phyloP scores from a whole-genome alignment of 177 flowering plant genomes.

The Vitis hybrid region DNA sequence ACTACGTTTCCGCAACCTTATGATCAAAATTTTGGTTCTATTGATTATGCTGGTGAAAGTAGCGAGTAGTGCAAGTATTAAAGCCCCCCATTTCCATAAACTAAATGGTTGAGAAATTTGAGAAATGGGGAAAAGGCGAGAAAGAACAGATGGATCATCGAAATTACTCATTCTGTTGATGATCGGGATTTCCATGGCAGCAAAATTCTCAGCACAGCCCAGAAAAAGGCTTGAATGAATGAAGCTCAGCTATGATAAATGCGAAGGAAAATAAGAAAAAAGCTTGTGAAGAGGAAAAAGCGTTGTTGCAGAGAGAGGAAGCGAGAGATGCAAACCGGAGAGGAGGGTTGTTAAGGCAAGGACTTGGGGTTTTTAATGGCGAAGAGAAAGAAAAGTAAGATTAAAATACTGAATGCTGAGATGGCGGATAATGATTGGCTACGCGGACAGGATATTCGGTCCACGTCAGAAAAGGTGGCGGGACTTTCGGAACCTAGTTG shows the following conservation, averaged over 20 bases:
- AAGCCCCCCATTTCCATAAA: conserved; percentile 74
- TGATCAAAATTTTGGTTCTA: conserved; percentile 31
- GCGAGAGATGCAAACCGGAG: too few species aligned
- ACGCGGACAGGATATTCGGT: neutral
- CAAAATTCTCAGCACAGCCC: neutral
- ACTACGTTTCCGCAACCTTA: conserved; percentile 17
- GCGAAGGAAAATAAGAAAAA: too few species aligned
- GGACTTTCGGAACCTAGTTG: neutral
- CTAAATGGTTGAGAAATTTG: conserved; percentile 20
- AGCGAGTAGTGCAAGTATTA: conserved; percentile 58
- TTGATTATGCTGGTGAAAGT: conserved; percentile 47
- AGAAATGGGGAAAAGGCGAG: conserved; percentile 28
- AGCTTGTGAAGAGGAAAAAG: neutral
- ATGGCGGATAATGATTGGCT: conserved; percentile 18
- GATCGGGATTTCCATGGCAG: conserved; percentile 51
- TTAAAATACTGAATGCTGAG: neutral
- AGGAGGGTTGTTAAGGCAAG: neutral
- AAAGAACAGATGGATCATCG: conserved; percentile 50
- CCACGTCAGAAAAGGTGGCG: conserved; percentile 25
- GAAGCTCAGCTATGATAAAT: too few species aligned
- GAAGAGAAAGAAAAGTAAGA: neutral
- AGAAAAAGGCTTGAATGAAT: too few species aligned
- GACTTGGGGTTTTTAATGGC: neutral
- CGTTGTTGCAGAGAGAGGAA: neutral
- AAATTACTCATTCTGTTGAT: conserved; percentile 49